Evolutionary conservation across 108 stramenopile species (phyloP).

Genomic region (Fistulifera solaris): DNA sequence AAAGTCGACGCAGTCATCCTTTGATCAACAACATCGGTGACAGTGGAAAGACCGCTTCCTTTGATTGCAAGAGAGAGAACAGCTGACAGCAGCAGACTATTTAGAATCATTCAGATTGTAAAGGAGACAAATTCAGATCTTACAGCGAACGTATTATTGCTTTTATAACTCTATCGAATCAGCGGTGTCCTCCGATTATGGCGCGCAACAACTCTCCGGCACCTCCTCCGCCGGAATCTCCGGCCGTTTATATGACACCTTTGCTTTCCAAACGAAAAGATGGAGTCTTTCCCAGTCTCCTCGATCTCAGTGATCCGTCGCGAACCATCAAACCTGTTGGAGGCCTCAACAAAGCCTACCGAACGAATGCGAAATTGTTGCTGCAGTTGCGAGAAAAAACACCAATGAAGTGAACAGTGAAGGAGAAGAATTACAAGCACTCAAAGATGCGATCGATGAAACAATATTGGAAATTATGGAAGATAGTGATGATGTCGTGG

Average conservation of each 20-base stretch:
- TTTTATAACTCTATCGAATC: no score
- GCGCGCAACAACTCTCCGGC: no score
- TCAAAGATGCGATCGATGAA: conserved; percentile 26
- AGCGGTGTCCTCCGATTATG: no score
- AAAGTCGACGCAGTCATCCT: no score
- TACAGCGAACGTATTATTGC: no score
- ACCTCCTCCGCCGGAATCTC: conserved; percentile 11
- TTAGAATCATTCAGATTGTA: no score
- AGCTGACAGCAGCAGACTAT: no score
- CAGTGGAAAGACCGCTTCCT: no score
- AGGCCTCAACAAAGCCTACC: conserved; percentile 29
- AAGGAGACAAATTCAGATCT: no score
- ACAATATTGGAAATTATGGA: conserved; percentile 27
- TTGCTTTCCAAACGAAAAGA: conserved; percentile 29
- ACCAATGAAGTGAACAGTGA: conserved; percentile 10
- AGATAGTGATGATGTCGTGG: conserved; percentile 18
- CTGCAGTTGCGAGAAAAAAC: conserved; percentile 11
- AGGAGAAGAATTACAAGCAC: conserved; percentile 20
- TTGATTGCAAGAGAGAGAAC: no score
- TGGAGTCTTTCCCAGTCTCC: conserved; percentile 27
- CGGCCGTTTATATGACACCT: conserved; percentile 37
- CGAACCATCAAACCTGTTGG: neutral
- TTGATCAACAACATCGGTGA: no score
- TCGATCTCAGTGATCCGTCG: conserved; percentile 7
- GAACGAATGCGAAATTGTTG: conserved; percentile 30